Percentiles rank a stretch among this genome's conserved stretches.
Evolutionary conservation across 352 stramenopile genomes (phyloP).

Genomic region (Globisporangium mamillatum): DNA sequence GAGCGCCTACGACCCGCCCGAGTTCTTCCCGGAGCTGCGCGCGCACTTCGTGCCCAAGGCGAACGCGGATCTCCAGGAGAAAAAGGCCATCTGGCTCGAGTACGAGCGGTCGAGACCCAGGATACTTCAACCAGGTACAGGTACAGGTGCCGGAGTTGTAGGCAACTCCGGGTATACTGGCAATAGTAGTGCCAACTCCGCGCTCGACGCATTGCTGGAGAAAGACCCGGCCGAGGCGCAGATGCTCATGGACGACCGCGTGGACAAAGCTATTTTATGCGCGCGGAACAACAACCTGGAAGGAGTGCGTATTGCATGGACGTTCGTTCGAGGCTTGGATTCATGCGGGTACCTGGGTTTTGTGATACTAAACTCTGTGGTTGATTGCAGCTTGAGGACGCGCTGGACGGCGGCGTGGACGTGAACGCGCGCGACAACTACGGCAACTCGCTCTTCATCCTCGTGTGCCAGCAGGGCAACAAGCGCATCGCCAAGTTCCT

Average conservation of each 20-base stretch:
- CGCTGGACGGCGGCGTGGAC: conserved; percentile 87
- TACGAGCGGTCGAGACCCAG: conserved; percentile 18
- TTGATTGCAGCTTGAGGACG: conserved; percentile 64
- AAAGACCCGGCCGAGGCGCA: conserved; percentile 30
- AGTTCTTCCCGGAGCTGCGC: conserved; percentile 63
- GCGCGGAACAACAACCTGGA: conserved; percentile 82
- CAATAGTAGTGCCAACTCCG: conserved; percentile 11
- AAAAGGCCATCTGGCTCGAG: conserved; percentile 48
- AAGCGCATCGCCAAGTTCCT: conserved; percentile 96
- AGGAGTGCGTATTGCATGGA: conserved; percentile 33
- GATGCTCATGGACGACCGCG: conserved; percentile 41
- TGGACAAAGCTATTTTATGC: conserved; percentile 54
- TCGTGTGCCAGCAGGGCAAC: conserved; percentile 93
- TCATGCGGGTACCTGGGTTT: not conserved
- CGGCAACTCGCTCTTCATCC: conserved; percentile 94
- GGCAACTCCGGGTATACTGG: not conserved
- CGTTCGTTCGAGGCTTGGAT: not conserved
- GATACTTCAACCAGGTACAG: not conserved
- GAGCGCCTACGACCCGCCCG: conserved; percentile 52
- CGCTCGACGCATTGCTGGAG: conserved; percentile 53
- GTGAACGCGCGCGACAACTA: conserved; percentile 91
- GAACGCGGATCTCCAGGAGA: conserved; percentile 56
- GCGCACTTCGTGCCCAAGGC: conserved; percentile 51
- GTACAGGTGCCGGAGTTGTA: not conserved
- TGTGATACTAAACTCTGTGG: conserved; percentile 9